Evolutionary conservation across 2,329 filamentous ascomycete species (phyloP).

Genomic region (Zalaria obscura): DNA sequence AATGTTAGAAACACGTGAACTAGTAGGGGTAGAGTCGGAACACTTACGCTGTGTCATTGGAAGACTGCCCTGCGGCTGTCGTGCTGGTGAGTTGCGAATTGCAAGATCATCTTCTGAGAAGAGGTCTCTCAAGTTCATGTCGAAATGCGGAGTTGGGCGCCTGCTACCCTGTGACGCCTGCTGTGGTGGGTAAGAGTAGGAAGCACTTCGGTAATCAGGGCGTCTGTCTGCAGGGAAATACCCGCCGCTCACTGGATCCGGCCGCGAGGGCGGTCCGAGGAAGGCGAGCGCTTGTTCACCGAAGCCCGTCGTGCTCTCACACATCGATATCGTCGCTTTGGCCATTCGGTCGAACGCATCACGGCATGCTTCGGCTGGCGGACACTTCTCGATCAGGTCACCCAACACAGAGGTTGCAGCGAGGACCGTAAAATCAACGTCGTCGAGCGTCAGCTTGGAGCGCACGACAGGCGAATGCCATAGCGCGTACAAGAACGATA

Average conservation of each 20-base stretch:
- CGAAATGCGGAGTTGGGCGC: constrained; percentile 40
- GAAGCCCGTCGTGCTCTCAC: constrained; percentile 73
- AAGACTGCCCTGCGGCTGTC: constrained; percentile 9
- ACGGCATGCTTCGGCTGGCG: constrained; percentile 83
- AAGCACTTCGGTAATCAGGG: constrained; percentile 1
- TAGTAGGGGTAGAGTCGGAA: background rate
- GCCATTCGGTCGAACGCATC: constrained; percentile 93
- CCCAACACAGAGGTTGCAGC: constrained; percentile 85
- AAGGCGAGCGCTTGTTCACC: constrained; percentile 24
- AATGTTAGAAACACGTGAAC: constrained; percentile 1
- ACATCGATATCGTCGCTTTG: constrained; percentile 92
- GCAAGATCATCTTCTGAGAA: constrained; percentile 30
- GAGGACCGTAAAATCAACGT: constrained; percentile 93
- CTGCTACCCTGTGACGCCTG: constrained; percentile 4
- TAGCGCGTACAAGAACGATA: constrained; percentile 91
- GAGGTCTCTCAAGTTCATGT: constrained; percentile 40
- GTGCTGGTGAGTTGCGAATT: constrained; percentile 19
- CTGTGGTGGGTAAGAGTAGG: background rate
- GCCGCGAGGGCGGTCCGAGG: background rate
- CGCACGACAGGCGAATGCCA: constrained; percentile 90
- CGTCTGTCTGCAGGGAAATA: constrained; percentile 1
- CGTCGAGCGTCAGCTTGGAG: constrained; percentile 76
- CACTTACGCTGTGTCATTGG: background rate
- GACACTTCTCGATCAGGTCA: constrained; percentile 87
- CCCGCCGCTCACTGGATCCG: background rate